These are phyloP conservation scores for Colletotrichum sp. DNA, from an alignment of 2,329 filamentous ascomycete species.

Conservation along the genomic window DNA sequence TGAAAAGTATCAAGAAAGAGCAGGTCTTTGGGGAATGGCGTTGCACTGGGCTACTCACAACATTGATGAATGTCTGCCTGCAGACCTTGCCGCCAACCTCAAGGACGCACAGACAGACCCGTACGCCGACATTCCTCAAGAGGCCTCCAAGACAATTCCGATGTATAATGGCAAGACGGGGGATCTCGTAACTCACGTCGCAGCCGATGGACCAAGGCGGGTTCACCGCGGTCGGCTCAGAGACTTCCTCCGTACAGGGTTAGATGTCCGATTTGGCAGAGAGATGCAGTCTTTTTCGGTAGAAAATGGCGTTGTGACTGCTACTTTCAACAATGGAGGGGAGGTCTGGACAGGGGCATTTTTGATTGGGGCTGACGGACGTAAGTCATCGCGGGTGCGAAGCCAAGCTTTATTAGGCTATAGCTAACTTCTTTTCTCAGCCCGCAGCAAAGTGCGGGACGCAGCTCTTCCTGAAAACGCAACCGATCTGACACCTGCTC, in stretches of 20 bases:
- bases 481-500: not conserved
- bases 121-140: not conserved
- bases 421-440: not conserved
- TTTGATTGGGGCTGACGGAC: not conserved
- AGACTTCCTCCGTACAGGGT: not conserved
- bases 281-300: not conserved
- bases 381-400: not conserved
- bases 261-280: not conserved
- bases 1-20: not conserved
- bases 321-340: not conserved
- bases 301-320: not conserved
- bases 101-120: not conserved
- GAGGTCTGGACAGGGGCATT: not conserved
- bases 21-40: not conserved
- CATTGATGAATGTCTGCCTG: not conserved
- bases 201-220: not conserved
- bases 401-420: not conserved
- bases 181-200: not conserved
- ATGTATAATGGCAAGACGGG: not conserved
- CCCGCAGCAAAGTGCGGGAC: not conserved
- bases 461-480: not conserved
- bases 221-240: not conserved
- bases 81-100: not conserved
- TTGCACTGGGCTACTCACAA: not conserved
- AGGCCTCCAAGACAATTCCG: not conserved